Evolutionary conservation across 2,329 filamentous ascomycete species (phyloP), one percentile per base, ranked within the genome.

Genomic region (Dendryphion nanum): DNA sequence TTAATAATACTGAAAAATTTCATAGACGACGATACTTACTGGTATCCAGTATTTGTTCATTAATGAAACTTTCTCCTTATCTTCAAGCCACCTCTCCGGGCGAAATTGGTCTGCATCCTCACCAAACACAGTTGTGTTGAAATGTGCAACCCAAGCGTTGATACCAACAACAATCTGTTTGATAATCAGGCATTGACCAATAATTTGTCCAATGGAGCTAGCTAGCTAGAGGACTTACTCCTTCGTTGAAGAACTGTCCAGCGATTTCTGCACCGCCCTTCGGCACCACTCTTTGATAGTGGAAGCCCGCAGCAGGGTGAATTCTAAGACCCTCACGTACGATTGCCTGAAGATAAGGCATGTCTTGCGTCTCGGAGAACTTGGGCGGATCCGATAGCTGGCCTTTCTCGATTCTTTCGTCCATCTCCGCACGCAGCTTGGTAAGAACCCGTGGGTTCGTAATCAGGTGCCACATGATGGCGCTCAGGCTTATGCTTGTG

Each of bases 291-390:
- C 70, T 55, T 15, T 64, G 64, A 3, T 73, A 48, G 5, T 52
- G 55, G 29, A 68, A 53, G 1, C 70, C 69, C 1, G 67, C 62
- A 1, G 70, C 64, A 5, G 70, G 70, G 45, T 72, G 67, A n/a
- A 64, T 51, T 4, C 71, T 59, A 3, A 72, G 47, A 0, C 67
- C 59, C 44, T 74, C 70, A 36, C 69, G 64, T 45, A 73, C 68
- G 13, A 70, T 59, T 13, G 68, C 69, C 37, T 68, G 62, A 3
- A 73, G 56, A 45, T 70, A 73, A 0, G 67, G 42, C 23, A 26
- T 8, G n/a, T 8, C 23, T 26, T 26, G 23, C 8, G 23, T 26
- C n/a, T 26, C 23, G n/a, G n/a, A 8, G 23, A 26, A 26, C 23
- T n/a, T 8, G n/a, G 23, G 23, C 8, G 23, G 23, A n/a, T 26